Conservation (phyloP, 768 basidiomycete genomes). For the Lentinula raphanica region DNA sequence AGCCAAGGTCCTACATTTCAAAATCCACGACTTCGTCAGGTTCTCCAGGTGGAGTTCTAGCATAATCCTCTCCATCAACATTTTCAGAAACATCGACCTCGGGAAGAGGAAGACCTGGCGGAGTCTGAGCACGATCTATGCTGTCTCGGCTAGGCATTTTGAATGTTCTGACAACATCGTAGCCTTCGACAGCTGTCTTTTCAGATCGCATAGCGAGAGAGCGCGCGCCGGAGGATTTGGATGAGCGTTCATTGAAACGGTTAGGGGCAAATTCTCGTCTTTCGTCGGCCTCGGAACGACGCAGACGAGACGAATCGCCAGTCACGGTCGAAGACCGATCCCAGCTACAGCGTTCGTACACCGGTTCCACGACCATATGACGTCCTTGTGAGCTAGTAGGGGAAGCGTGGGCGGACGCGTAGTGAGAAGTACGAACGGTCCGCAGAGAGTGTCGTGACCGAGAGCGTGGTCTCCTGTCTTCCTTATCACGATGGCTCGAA, state of each 20-base stretch:
- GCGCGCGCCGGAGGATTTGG: neutral
- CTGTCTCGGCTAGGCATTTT: neutral
- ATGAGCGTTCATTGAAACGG: neutral
- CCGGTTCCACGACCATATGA: neutral
- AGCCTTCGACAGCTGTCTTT: neutral
- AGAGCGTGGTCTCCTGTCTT: neutral
- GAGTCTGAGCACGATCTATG: neutral
- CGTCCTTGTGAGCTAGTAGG: neutral
- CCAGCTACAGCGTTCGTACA: neutral
- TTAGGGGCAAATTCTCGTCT: neutral
- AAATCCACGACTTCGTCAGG: neutral
- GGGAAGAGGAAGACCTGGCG: neutral
- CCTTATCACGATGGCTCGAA: neutral
- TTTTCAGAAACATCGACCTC: neutral
- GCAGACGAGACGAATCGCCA: neutral
- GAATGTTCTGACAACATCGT: neutral
- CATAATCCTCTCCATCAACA: neutral
- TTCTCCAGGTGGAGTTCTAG: neutral
- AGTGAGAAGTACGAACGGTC: neutral
- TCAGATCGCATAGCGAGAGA: neutral
- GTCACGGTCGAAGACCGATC: neutral
- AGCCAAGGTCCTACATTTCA: neutral
- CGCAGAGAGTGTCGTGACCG: neutral
- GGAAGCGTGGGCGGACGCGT: neutral
- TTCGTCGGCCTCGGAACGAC: neutral